These are phyloP conservation scores for Kwoniella dendrophila DNA, from an alignment of 768 basidiomycete species.

Conservation along the genomic window DNA sequence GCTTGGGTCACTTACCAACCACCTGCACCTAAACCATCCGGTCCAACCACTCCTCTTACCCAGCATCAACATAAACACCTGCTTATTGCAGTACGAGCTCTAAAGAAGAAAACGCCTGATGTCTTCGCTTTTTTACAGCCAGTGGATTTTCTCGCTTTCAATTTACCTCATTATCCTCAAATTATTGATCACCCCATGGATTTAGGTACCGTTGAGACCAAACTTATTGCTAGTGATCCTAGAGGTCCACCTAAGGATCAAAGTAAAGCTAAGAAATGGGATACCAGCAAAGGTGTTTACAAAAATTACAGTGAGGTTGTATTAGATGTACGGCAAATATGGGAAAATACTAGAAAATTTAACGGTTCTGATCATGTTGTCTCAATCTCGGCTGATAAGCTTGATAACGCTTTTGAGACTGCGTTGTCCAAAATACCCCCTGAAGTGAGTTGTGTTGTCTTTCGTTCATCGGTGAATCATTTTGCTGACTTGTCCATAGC, in stretches of 20 bases:
- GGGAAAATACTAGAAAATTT: conserved; percentile 84
- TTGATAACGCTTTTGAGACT: conserved; percentile 86
- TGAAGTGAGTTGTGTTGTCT: conserved; percentile 64
- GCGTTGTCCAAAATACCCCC: conserved; percentile 80
- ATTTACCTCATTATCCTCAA: conserved; percentile 76
- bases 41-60: conserved; percentile 60
- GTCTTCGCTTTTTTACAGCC: conserved; percentile 78
- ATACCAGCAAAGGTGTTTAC: conserved; percentile 60
- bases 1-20: conserved; percentile 42
- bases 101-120: conserved; percentile 81
- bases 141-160: conserved; percentile 76
- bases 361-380: conserved; percentile 89
- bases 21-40: conserved; percentile 43
- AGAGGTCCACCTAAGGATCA: conserved; percentile 61
- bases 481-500: conserved; percentile 2
- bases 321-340: conserved; percentile 80
- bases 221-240: conserved; percentile 77
- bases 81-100: conserved; percentile 70
- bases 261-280: conserved; percentile 45
- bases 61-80: conserved; percentile 77
- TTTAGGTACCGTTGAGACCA: conserved; percentile 85
- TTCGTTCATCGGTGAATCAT: neutral
- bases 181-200: conserved; percentile 95
- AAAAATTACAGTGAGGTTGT: conserved; percentile 75
- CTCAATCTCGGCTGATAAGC: conserved; percentile 72